These are phyloP conservation scores for Epichloe hybrida DNA, from an alignment of 2,329 filamentous ascomycete genomes.

Conservation along the genomic window DNA sequence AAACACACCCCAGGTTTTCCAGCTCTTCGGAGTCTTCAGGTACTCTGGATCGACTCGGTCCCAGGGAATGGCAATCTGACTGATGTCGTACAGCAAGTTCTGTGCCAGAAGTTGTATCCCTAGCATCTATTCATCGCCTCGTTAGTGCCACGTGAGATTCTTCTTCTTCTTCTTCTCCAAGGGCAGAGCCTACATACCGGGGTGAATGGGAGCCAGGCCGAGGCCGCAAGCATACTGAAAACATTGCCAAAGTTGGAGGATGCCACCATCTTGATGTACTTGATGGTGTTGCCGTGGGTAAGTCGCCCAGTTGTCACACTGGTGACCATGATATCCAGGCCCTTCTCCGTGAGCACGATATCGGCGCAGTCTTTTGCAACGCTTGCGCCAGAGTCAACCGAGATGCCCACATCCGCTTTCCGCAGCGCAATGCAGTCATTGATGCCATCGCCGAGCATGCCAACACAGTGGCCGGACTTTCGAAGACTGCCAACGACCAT, in stretches of 20 bases:
- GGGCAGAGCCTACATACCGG: slow-evolving; percentile 4
- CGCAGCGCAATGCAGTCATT: slow-evolving; percentile 18
- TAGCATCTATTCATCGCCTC: slow-evolving; percentile 9
- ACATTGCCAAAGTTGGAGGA: slow-evolving; percentile 20
- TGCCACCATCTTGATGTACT: slow-evolving; percentile 19
- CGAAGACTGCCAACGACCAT: slow-evolving; percentile 12
- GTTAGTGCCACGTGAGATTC: not conserved
- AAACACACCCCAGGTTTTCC: slow-evolving; percentile 10
- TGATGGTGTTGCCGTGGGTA: slow-evolving; percentile 17
- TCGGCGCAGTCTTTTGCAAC: slow-evolving; percentile 18
- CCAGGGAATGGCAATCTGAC: slow-evolving; percentile 18
- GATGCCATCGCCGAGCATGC: slow-evolving; percentile 19
- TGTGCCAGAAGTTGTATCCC: slow-evolving; percentile 15
- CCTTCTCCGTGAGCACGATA: slow-evolving; percentile 17
- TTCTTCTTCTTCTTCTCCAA: too few species aligned
- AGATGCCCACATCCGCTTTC: slow-evolving; percentile 16
- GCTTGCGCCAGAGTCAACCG: slow-evolving; percentile 16
- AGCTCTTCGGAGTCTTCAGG: slow-evolving; percentile 13
- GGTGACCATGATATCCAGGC: slow-evolving; percentile 14
- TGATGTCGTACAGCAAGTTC: slow-evolving; percentile 17
- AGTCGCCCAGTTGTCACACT: slow-evolving; percentile 14
- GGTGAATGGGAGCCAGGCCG: slow-evolving; percentile 16
- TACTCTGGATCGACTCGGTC: slow-evolving; percentile 16
- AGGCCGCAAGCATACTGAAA: slow-evolving; percentile 15
- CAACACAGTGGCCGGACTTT: slow-evolving; percentile 13